A percentile compares a stretch with the other conserved stretches of the same genome.
phyloP scores from a whole-genome alignment of 2,329 filamentous ascomycete genomes.

The Coniochaeta sp. region DNA sequence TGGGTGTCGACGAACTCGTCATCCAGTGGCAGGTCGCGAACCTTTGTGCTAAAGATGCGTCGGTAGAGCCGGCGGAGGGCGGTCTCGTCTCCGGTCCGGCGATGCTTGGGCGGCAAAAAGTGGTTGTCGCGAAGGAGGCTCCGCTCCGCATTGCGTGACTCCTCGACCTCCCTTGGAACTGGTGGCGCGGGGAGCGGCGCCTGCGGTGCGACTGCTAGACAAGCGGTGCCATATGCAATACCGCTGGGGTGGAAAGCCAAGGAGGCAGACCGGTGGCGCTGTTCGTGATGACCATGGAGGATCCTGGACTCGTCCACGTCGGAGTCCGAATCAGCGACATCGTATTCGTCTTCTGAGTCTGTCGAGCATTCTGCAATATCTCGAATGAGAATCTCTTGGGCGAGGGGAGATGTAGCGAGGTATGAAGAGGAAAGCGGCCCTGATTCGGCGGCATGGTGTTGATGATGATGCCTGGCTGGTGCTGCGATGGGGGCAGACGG shows the following conservation, averaged over 20 bases:
- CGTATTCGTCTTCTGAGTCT: background rate
- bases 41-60: conserved; percentile 48
- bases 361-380: conserved; percentile 1
- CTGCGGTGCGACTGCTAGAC: background rate
- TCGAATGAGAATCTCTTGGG: conserved; percentile 1
- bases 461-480: background rate
- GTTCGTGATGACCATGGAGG: background rate
- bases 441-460: background rate
- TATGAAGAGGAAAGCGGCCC: background rate
- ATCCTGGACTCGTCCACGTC: background rate
- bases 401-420: background rate
- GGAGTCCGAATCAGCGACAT: background rate
- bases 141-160: conserved; percentile 39
- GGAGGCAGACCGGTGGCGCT: background rate
- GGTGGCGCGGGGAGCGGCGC: background rate
- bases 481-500: background rate
- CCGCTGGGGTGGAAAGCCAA: conserved; percentile 1
- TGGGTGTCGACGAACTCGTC: background rate
- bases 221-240: background rate
- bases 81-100: conserved; percentile 20
- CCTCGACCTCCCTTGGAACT: conserved; percentile 17
- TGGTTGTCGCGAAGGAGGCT: conserved; percentile 55
- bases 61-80: conserved; percentile 31
- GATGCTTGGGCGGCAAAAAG: conserved; percentile 54
- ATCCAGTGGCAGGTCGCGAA: conserved; percentile 22